These are phyloP conservation scores for Pyrenochaeta sp. DNA, from an alignment of 2,329 filamentous ascomycete species.

Conservation along the genomic window DNA sequence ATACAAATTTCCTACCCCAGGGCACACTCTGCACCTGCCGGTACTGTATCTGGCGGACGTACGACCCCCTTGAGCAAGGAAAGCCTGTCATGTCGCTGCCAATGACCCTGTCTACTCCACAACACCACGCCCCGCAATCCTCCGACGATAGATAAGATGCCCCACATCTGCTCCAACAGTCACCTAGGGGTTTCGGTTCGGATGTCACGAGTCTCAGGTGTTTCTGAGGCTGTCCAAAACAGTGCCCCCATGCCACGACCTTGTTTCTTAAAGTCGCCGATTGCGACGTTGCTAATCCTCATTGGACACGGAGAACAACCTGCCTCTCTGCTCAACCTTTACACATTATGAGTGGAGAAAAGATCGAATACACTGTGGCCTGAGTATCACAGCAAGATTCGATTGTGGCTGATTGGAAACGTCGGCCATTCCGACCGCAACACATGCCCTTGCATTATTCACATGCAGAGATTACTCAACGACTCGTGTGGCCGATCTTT, in stretches of 20 bases:
- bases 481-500: not conserved
- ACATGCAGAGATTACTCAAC: not conserved
- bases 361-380: no score
- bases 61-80: conserved; percentile 1
- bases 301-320: not conserved
- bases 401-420: not conserved
- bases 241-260: not conserved
- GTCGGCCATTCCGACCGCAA: conserved; percentile 1
- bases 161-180: conserved; percentile 3
- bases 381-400: not conserved
- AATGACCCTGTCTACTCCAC: conserved; percentile 4
- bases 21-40: not conserved
- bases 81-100: conserved; percentile 6
- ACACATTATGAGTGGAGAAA: not conserved
- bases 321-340: not conserved
- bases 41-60: not conserved
- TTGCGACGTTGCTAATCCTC: not conserved
- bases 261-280: not conserved
- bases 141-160: not conserved
- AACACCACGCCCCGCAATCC: conserved; percentile 8
- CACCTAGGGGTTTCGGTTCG: not conserved
- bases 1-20: not conserved
- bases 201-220: not conserved
- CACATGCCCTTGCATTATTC: not conserved
- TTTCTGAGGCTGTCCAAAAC: not conserved